These are phyloP conservation scores for Pinus taeda DNA, from an alignment of 75 land plant species.

Conservation along the genomic window DNA sequence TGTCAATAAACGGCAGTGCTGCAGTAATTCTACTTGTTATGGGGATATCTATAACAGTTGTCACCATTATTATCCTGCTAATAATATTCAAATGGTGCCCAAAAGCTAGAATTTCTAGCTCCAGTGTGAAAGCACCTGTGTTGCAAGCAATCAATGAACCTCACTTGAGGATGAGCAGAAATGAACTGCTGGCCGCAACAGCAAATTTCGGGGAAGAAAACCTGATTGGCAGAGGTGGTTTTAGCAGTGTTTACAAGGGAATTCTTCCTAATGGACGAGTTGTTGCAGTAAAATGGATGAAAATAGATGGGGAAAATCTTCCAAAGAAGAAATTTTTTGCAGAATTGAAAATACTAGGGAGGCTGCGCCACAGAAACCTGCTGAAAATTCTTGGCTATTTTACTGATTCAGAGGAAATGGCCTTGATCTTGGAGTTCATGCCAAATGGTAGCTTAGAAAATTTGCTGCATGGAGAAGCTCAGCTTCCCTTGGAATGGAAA, in stretches of 20 bases:
- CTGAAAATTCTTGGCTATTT: conserved; percentile 68
- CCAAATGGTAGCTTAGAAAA: conserved; percentile 63
- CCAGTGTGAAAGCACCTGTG: conserved; percentile 14
- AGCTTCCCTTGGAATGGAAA: conserved; percentile 46
- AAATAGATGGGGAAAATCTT: conserved; percentile 6
- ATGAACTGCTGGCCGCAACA: conserved; percentile 22
- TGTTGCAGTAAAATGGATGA: conserved; percentile 33
- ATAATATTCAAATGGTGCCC: conserved; percentile 1
- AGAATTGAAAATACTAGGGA: conserved; percentile 63
- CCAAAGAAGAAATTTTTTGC: conserved; percentile 34
- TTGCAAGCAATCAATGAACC: conserved; percentile 15
- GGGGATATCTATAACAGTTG: neutral
- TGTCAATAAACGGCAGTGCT: neutral
- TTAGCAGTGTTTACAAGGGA: conserved; percentile 29
- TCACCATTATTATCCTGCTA: neutral
- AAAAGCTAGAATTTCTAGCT: neutral
- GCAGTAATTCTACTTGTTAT: neutral
- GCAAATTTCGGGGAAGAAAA: conserved; percentile 9
- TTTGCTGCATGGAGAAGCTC: conserved; percentile 36
- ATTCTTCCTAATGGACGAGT: conserved; percentile 6
- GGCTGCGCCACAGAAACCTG: conserved; percentile 67
- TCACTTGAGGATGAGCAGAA: conserved; percentile 11
- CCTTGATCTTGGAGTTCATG: conserved; percentile 77
- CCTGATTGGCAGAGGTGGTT: conserved; percentile 21
- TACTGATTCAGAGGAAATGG: conserved; percentile 37